A percentile compares a stretch with the other conserved stretches of the same genome.
Evolutionary conservation across 2,329 filamentous ascomycete species (phyloP).

Genomic region (Penicillium sp.): DNA sequence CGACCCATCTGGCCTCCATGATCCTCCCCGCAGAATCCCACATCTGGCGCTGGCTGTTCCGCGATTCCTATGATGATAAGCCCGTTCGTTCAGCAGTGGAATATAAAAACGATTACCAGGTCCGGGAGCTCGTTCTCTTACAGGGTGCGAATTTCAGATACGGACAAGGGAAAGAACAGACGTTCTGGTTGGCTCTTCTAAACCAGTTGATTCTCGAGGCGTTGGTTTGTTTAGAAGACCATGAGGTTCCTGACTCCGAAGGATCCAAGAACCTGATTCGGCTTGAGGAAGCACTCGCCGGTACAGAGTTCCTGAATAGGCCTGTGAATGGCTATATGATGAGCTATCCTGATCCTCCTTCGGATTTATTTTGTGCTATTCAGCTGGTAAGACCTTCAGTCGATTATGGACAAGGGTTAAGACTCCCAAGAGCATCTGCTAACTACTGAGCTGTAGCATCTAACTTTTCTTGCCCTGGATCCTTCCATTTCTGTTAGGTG

Average conservation of each 20-base stretch:
- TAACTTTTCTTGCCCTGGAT: constrained; percentile 42
- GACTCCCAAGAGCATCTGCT: background rate
- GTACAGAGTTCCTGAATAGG: constrained; percentile 30
- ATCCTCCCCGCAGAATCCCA: constrained; percentile 35
- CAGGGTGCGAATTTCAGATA: constrained; percentile 34
- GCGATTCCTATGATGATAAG: constrained; percentile 39
- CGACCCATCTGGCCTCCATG: constrained; percentile 28
- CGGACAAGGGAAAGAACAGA: constrained; percentile 29
- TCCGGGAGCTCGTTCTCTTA: constrained; percentile 40
- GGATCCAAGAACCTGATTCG: constrained; percentile 30
- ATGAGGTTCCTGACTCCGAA: background rate
- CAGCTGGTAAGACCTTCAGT: constrained; percentile 34
- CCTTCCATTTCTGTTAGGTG: constrained; percentile 29
- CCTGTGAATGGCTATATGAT: constrained; percentile 26
- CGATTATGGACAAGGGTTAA: too few species aligned
- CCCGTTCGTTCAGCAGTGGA: constrained; percentile 25
- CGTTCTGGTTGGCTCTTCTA: constrained; percentile 38
- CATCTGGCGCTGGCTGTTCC: constrained; percentile 43
- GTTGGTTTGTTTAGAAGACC: constrained; percentile 1
- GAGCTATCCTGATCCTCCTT: constrained; percentile 16
- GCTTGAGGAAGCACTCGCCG: constrained; percentile 26
- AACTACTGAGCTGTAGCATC: constrained; percentile 24
- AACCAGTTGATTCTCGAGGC: constrained; percentile 36
- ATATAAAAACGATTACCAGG: constrained; percentile 41
- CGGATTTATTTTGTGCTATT: constrained; percentile 33